Percentiles rank a stretch among this genome's conserved stretches.
phyloP scores from a whole-genome alignment of 805 yeast genomes.

The Candida pseudoglaebosa region DNA sequence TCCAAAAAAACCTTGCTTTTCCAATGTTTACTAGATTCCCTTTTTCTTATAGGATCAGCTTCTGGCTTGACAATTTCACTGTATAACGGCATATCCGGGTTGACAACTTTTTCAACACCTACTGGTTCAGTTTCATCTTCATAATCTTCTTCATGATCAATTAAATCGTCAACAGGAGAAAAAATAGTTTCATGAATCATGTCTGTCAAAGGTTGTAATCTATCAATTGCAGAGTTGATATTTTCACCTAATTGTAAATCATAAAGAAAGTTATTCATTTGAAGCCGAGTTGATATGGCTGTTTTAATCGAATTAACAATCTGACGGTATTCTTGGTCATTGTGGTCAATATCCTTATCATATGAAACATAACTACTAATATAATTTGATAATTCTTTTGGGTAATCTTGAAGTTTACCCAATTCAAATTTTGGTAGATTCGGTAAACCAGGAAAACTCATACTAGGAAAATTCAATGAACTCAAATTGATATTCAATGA shows the following conservation, averaged over 20 bases:
- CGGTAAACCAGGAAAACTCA: slow-evolving; percentile 16
- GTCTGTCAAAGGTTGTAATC: slow-evolving; percentile 45
- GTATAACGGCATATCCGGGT: slow-evolving; percentile 45
- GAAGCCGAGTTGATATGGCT: slow-evolving; percentile 37
- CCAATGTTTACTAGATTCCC: slow-evolving; percentile 16
- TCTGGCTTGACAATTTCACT: slow-evolving; percentile 52
- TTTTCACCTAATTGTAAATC: slow-evolving; percentile 46
- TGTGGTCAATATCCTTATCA: neutral
- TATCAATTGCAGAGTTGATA: slow-evolving; percentile 47
- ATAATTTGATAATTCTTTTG: slow-evolving; percentile 29
- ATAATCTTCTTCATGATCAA: slow-evolving; percentile 22
- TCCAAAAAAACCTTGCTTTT: slow-evolving; percentile 16
- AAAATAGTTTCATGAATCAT: slow-evolving; percentile 45
- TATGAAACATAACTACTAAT: slow-evolving; percentile 23
- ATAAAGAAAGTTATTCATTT: slow-evolving; percentile 36
- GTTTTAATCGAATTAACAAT: slow-evolving; percentile 33
- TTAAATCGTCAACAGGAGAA: slow-evolving; percentile 47
- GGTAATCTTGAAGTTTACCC: slow-evolving; percentile 18
- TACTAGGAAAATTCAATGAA: slow-evolving; percentile 20
- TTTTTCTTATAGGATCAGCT: slow-evolving; percentile 10
- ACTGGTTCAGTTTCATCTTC: slow-evolving; percentile 45
- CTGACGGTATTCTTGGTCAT: slow-evolving; percentile 14
- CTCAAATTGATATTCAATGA: slow-evolving; percentile 25
- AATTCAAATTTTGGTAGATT: slow-evolving; percentile 18
- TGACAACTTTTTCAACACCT: slow-evolving; percentile 48